These are phyloP conservation scores for Umbelopsis vinacea DNA, from an alignment of 192 early-diverging fungal genomes.

Conservation along the genomic window DNA sequence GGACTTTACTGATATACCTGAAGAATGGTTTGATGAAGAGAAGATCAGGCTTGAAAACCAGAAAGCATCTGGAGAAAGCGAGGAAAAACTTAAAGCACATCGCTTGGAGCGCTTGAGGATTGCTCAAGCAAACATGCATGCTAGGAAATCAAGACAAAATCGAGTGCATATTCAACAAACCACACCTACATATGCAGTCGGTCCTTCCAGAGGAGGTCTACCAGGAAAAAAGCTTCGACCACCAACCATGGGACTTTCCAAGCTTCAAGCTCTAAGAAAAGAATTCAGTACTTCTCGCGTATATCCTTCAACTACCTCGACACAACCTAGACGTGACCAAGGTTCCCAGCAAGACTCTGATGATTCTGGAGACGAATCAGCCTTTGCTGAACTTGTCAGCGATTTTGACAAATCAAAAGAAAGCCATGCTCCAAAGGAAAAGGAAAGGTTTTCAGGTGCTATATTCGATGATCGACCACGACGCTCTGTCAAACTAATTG, in stretches of 20 bases:
- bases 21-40: constrained; percentile 38
- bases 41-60: neutral
- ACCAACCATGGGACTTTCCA: constrained; percentile 43
- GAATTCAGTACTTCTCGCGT: constrained; percentile 13
- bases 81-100: constrained; percentile 29
- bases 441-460: constrained; percentile 29
- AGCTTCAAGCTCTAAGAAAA: constrained; percentile 19
- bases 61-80: neutral
- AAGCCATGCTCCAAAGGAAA: constrained; percentile 31
- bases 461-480: constrained; percentile 35
- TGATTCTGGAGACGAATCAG: constrained; percentile 17
- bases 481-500: constrained; percentile 52
- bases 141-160: neutral
- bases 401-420: constrained; percentile 37
- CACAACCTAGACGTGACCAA: neutral
- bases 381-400: constrained; percentile 7
- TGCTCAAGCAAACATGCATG: neutral
- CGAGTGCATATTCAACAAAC: neutral
- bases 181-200: neutral
- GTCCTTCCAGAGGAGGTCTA: neutral
- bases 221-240: constrained; percentile 29
- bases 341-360: neutral
- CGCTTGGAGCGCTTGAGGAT: constrained; percentile 25
- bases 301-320: neutral
- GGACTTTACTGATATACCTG: constrained; percentile 39